These are phyloP conservation scores for Alternaria alternata DNA, from an alignment of 2,329 filamentous ascomycete species.

Conservation along the genomic window DNA sequence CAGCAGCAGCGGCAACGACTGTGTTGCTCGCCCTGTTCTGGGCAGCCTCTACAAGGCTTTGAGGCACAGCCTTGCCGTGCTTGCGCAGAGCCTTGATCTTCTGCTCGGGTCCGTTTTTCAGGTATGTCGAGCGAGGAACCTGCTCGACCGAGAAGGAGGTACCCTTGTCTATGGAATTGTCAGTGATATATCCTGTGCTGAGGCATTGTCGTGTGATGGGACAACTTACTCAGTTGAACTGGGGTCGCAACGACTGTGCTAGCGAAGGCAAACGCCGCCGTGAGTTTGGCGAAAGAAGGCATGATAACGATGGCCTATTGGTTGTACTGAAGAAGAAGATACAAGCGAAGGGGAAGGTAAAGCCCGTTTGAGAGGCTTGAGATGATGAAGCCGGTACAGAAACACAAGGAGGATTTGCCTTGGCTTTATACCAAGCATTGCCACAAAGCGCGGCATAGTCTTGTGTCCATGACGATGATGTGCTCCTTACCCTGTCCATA, in stretches of 20 bases:
- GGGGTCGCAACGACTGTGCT: slow-evolving; percentile 39
- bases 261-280: slow-evolving; percentile 42
- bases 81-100: slow-evolving; percentile 54
- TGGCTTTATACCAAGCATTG: slow-evolving; percentile 42
- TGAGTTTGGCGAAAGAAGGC: slow-evolving; percentile 45
- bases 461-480: slow-evolving; percentile 16
- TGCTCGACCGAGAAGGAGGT: slow-evolving; percentile 43
- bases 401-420: slow-evolving; percentile 26
- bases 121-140: slow-evolving; percentile 37
- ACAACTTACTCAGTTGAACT: slow-evolving; percentile 29
- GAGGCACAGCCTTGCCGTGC: slow-evolving; percentile 43
- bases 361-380: slow-evolving; percentile 19
- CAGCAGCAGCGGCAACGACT: slow-evolving; percentile 20
- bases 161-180: slow-evolving; percentile 28
- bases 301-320: slow-evolving; percentile 29
- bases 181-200: neutral
- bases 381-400: slow-evolving; percentile 22
- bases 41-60: slow-evolving; percentile 41
- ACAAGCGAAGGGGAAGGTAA: slow-evolving; percentile 21
- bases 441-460: slow-evolving; percentile 19
- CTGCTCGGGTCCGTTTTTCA: slow-evolving; percentile 51
- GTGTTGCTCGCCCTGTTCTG: slow-evolving; percentile 35
- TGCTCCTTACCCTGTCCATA: slow-evolving; percentile 16
- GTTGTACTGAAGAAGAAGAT: slow-evolving; percentile 18
- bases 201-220: neutral